Base-by-base conservation (phyloP, 306 rosid genomes). In the Rosa multiflora region DNA sequence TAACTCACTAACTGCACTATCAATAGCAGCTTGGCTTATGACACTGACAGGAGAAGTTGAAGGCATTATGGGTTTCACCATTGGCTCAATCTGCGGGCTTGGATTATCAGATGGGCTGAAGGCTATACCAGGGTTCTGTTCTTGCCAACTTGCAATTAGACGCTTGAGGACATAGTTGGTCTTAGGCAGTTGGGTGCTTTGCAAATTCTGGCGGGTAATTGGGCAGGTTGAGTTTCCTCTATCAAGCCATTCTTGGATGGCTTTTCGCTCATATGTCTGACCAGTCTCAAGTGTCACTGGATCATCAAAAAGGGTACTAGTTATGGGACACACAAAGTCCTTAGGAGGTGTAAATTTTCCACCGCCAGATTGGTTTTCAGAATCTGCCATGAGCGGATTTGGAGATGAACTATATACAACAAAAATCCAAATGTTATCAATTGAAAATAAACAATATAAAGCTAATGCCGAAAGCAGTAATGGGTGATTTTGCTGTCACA, bases 201-300 rank as follows among this genome's bases (percentile, higher is more conserved):
- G 93, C 84, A 94, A 86, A 78, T 83, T 83, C 87, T 91, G 97
- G 83, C 97, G 91, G 13, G 99, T 94, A 58, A 92, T 94, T 35
- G 99, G 97, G 84, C 99, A 92, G 12, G 94, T 86, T 51, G 83
- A 82, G 85, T 92, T 91, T 35, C 97, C 99, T 79, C 90, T 85
- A 62, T 88, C 90, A 52, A 92, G 87, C 99, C 99, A 95, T 80
- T 95, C 97, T 62, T 90, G 97, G 13, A 91, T 95, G 7, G 99
- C 99, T 80, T 67, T 82, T 11, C 97, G 91, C 88, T 95, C 99
- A 67, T 87, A 95, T 73, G 99, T 92, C 77, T 95, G 98, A 37
- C 98, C 99, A 8, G 98, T 95, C 85, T 95, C 98, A 48, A 95
- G 91, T 48, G 99, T 95, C 76, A 95, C 99, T 0, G 99, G 99